Base-by-base conservation (phyloP, 2,329 filamentous ascomycete genomes). In the Drechslera avenae region DNA sequence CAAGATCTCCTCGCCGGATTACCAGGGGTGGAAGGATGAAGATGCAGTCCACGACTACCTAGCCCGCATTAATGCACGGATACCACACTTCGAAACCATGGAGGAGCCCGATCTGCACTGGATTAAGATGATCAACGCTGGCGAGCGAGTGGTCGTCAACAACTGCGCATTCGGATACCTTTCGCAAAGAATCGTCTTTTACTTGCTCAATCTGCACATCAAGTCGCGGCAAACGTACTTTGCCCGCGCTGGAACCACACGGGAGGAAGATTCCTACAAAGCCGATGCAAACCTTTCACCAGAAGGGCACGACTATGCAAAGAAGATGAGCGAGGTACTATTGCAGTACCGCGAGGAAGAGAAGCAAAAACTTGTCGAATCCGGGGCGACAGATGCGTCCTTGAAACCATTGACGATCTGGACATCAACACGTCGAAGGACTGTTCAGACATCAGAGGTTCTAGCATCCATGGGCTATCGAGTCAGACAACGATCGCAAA, bases 111-210 rank as follows among this genome's bases (percentile, higher is more conserved):
- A 97, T 60, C 82, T 99, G 57, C 96, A 97, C 72, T 99, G 93
- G 76, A 93, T 99, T 77, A 97, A 96, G 79, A 97, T 99, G 93
- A 96, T 97, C 72, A 99, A 99, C 63, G 94, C 94, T 6, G 94
- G 94, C 36, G 86, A 93, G 68, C 86, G 91, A 61, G 88, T 99
- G 68, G 88, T 93, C 64, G 93, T 97, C 75, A 99, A 99, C 78
- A 97, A 97, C 62, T 90, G 94, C 71, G 92, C 88, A 68, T 97
- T 99, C 73, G 93, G 92, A 64, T 99, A 99, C 69, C 83, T 99
- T 26, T 96, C 92, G 0, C 92, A 99, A 72, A 86, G 94, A 54
- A 99, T 99, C 60, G 93, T 99, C 47, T 99, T 99, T 76, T 99
- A 97, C 74, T 85, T 99, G 39, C 90, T 96, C 68, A 99, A 99